Percentiles rank a stretch among this genome's conserved stretches.
phyloP scores from a whole-genome alignment of 2,329 filamentous ascomycete species.

The Trichoderma guizhouense region DNA sequence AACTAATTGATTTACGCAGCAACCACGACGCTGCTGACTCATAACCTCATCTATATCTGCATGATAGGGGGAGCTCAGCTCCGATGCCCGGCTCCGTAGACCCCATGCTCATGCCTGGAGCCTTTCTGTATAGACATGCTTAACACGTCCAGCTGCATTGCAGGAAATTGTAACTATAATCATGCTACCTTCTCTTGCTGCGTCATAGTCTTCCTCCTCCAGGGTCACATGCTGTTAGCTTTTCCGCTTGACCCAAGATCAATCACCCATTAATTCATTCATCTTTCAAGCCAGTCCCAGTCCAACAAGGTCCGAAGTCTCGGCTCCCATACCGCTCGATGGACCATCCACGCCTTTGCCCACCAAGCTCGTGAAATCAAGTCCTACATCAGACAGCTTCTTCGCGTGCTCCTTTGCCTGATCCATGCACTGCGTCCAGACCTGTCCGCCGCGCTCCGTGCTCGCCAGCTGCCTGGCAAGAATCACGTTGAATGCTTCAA shows the following conservation, averaged over 20 bases:
- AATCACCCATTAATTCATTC: not conserved
- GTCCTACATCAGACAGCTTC: constrained; percentile 77
- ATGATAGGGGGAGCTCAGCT: not conserved
- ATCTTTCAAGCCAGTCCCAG: constrained; percentile 27
- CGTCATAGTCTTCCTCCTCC: not conserved
- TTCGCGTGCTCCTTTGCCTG: constrained; percentile 76
- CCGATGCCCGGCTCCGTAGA: not conserved
- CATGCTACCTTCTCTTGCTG: not conserved
- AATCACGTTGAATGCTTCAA: constrained; percentile 85
- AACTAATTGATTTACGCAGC: not conserved
- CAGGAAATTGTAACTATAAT: not conserved
- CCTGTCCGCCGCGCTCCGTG: constrained; percentile 69
- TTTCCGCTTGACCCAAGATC: not conserved
- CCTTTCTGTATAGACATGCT: not conserved
- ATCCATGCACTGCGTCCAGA: constrained; percentile 81
- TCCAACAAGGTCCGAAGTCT: constrained; percentile 25
- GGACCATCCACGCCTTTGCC: constrained; percentile 50
- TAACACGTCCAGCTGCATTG: not conserved
- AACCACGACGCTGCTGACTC: not conserved
- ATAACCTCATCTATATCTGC: not conserved
- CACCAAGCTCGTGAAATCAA: constrained; percentile 85
- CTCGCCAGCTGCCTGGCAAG: constrained; percentile 82
- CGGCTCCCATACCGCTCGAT: constrained; percentile 25
- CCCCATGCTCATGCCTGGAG: not conserved
- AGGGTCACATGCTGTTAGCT: not conserved